A percentile compares a stretch with the other conserved stretches of the same genome.
Conservation (phyloP, 1,139 yeast species). For the Neolecta irregularis region DNA sequence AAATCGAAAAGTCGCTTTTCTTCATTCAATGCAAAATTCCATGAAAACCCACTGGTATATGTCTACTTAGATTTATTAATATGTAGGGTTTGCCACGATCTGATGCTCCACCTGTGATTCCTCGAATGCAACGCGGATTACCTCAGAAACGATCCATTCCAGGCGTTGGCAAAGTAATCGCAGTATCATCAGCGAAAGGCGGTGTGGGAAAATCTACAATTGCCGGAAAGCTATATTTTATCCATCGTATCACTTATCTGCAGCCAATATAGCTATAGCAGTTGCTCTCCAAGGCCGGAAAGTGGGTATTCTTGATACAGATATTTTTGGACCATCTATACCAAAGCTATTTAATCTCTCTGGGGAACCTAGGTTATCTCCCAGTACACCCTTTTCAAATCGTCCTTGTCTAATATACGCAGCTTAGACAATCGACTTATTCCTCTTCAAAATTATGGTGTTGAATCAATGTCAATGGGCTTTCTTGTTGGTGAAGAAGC, state of each 20-base stretch:
- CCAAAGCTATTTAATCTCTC: conserved; percentile 51
- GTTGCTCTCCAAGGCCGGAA: conserved; percentile 39
- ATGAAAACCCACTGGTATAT: conserved; percentile 14
- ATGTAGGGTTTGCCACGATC: conserved; percentile 13
- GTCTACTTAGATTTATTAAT: neutral
- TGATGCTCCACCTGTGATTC: conserved; percentile 16
- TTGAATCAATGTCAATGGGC: conserved; percentile 85
- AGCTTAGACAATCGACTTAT: conserved; percentile 36
- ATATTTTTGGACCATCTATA: conserved; percentile 69
- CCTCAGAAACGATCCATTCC: conserved; percentile 23
- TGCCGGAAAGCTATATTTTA: conserved; percentile 18
- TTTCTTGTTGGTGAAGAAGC: conserved; percentile 51
- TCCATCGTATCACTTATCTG: conserved; percentile 8
- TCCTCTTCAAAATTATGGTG: conserved; percentile 63
- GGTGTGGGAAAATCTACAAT: conserved; percentile 54
- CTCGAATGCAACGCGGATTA: conserved; percentile 17
- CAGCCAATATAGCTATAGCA: conserved; percentile 51
- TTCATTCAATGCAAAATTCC: too few relatives aligned
- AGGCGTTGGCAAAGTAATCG: conserved; percentile 43
- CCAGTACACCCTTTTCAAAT: conserved; percentile 16
- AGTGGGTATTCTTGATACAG: conserved; percentile 65
- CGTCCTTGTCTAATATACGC: conserved; percentile 4
- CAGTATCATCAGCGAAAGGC: conserved; percentile 70
- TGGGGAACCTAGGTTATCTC: conserved; percentile 46
- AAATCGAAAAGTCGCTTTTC: too few relatives aligned